Base-by-base conservation (phyloP, 2,329 filamentous ascomycete genomes). In the Diplodia seriata region DNA sequence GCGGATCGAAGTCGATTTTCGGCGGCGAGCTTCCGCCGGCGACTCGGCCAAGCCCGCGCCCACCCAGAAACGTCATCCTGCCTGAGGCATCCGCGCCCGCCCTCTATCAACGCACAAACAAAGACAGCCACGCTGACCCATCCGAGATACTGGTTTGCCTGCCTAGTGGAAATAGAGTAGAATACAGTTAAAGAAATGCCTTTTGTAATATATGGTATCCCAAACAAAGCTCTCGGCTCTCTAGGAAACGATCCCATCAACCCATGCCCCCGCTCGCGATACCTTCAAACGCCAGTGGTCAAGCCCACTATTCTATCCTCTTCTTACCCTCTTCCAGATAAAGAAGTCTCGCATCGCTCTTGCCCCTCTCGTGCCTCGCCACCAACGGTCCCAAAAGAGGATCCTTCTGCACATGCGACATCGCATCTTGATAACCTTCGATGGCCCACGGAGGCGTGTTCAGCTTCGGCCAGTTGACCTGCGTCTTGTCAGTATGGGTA, bases 401-500 rank as follows among this genome's bases (percentile, higher is more conserved):
- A 76, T 97, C 92, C 76, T 95, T 93, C 71, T 90, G 86, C 14
- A 94, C 93, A 76, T 93, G 91, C 72, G 86, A 85, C 72, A 97
- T 88, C 64, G 94, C 92, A 73, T 97, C 93, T 74, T 93, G 89
- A 79, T 94, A 97, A 49, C 93, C 93, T 75, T 99, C 95, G 7
- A 88, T 86, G 2, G 93, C 94, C 80, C 91, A 96, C 2, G 92
- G 88, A 18, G 93, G 90, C 12, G 93, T 94, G 78, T 96, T 97
- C 57, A 99, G 87, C 77, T 97, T 97, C 11, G 95, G 95, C 95
- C 96, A 99, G 81, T 97, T 98, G 72, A 97, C 94, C 93, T 97
- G 70, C 54, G 26, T 12, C 2, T 51, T 29, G 36, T 74, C 74
- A 70, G 66, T 33, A 29, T 26, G 14, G n/a, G 2, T 3, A 36